Evolutionary conservation across 768 basidiomycete species (phyloP).

Genomic region (Leccinum olivaceopallidum): DNA sequence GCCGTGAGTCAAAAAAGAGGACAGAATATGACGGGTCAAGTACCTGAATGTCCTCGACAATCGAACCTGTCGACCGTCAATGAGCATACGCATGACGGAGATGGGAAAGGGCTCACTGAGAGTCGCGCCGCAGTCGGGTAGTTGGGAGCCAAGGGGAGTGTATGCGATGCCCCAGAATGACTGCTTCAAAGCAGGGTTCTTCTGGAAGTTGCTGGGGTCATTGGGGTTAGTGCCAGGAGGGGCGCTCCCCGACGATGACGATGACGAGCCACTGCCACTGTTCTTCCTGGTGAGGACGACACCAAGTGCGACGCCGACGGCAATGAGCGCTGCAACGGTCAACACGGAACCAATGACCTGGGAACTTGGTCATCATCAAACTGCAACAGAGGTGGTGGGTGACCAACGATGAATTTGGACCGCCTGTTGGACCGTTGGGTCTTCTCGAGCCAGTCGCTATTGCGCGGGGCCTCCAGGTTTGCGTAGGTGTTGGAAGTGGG

Average conservation of each 20-base stretch:
- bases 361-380: constrained; percentile 1
- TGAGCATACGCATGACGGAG: not conserved
- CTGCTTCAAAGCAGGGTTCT: constrained; percentile 66
- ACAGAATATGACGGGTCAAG: constrained; percentile 7
- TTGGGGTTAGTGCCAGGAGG: constrained; percentile 43
- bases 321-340: constrained; percentile 50
- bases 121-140: constrained; percentile 66
- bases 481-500: constrained; percentile 30
- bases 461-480: constrained; percentile 33
- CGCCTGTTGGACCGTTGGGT: constrained; percentile 35
- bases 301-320: constrained; percentile 62
- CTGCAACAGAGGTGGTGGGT: not conserved
- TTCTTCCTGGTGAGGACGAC: constrained; percentile 61
- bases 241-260: constrained; percentile 15
- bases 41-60: constrained; percentile 75
- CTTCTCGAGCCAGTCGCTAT: constrained; percentile 44
- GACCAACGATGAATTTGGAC: constrained; percentile 60
- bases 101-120: constrained; percentile 30
- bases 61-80: constrained; percentile 38
- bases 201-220: constrained; percentile 78
- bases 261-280: constrained; percentile 31
- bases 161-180: constrained; percentile 89
- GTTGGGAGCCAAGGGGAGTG: constrained; percentile 72
- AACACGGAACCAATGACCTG: constrained; percentile 56
- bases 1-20: constrained; percentile 9